These are phyloP conservation scores for Ceratobasidium papillatum DNA, from an alignment of 1,284 basidiomycete species.

Conservation along the genomic window DNA sequence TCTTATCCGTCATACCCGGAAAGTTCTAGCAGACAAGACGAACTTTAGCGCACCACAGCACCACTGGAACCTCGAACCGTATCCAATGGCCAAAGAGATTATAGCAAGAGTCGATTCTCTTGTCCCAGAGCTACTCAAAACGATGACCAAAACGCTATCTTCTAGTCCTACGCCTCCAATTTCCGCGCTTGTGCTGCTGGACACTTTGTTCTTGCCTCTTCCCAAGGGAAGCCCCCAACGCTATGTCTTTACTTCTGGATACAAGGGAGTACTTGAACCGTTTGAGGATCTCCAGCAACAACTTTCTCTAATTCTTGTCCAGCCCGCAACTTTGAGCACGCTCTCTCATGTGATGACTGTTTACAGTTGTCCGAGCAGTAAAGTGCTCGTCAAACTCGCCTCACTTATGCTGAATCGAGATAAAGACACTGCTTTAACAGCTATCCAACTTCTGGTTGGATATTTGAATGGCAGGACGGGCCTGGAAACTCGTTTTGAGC, in stretches of 20 bases:
- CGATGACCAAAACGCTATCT: background rate
- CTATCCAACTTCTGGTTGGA: constrained; percentile 67
- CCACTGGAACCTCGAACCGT: background rate
- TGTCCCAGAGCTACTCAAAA: background rate
- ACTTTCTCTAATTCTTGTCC: constrained; percentile 21
- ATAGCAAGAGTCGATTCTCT: background rate
- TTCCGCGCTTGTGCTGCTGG: background rate
- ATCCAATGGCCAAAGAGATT: background rate
- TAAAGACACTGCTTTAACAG: constrained; percentile 79
- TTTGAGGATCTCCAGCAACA: background rate
- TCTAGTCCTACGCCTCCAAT: background rate
- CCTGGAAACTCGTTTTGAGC: background rate
- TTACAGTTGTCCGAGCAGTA: background rate
- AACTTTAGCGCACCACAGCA: background rate
- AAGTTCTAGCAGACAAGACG: constrained; percentile 41
- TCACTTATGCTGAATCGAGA: constrained; percentile 75
- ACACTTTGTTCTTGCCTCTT: background rate
- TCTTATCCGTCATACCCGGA: constrained; percentile 78
- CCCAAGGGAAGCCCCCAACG: background rate
- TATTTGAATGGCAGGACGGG: background rate
- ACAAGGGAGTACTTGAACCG: background rate
- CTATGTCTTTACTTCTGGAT: background rate
- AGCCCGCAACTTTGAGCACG: constrained; percentile 65
- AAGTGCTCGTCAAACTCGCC: constrained; percentile 64
- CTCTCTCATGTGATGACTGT: constrained; percentile 57